Evolutionary conservation across 2,329 filamentous ascomycete genomes (phyloP).

Genomic region (Lecanicillium sp.): DNA sequence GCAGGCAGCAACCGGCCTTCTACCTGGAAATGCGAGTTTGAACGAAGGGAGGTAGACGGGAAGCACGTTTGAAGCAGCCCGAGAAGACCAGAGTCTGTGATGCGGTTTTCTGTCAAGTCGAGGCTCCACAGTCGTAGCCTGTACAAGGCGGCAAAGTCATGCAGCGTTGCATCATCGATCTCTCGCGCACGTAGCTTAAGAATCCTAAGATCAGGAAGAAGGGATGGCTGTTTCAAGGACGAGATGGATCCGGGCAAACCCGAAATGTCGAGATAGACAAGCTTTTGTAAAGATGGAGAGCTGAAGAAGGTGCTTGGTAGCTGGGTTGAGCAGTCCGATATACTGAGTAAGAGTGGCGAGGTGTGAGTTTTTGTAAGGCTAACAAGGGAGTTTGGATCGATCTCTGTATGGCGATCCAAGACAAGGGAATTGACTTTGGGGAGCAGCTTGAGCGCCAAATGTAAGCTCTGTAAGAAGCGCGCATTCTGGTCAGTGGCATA

Average conservation of each 20-base stretch:
- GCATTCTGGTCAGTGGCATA: constrained; percentile 32
- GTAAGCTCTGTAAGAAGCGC: constrained; percentile 27
- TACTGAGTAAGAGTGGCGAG: constrained; percentile 34
- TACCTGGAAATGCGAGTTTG: constrained; percentile 28
- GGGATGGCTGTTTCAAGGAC: constrained; percentile 22
- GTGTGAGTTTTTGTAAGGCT: constrained; percentile 10
- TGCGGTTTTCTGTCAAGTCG: constrained; percentile 43
- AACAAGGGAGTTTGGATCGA: constrained; percentile 32
- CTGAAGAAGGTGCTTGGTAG: constrained; percentile 33
- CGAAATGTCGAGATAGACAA: constrained; percentile 49
- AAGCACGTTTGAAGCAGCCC: constrained; percentile 23
- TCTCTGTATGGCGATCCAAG: constrained; percentile 37
- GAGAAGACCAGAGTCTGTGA: constrained; percentile 38
- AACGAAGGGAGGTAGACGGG: constrained; percentile 22
- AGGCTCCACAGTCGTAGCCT: constrained; percentile 46
- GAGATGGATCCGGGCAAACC: constrained; percentile 36
- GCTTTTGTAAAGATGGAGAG: constrained; percentile 23
- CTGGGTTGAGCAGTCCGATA: constrained; percentile 31
- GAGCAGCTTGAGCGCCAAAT: constrained; percentile 28
- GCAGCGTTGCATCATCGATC: constrained; percentile 31
- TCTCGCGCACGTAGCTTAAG: constrained; percentile 42
- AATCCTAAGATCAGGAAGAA: constrained; percentile 40
- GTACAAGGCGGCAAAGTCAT: constrained; percentile 24
- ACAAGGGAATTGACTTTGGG: constrained; percentile 38
- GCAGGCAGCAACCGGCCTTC: constrained; percentile 36